These are phyloP conservation scores for Aspergillus kassunensis DNA, from an alignment of 495 filamentous ascomycete genomes.

Conservation along the genomic window DNA sequence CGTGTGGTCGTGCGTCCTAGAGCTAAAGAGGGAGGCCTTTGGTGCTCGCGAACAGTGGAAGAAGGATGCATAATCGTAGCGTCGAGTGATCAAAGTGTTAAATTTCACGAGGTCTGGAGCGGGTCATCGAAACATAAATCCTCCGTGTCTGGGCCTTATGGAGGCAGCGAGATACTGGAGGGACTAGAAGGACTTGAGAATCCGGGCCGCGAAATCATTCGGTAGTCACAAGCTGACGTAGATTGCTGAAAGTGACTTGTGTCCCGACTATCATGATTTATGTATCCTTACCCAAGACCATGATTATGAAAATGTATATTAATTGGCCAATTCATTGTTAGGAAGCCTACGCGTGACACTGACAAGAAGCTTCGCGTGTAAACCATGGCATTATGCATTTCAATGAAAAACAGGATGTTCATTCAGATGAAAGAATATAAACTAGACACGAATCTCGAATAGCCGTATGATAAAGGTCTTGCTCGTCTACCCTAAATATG, in stretches of 20 bases:
- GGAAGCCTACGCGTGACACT: background rate
- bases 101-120: conserved; percentile 94
- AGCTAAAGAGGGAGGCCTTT: conserved; percentile 48
- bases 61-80: conserved; percentile 95
- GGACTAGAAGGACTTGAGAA: conserved; percentile 79
- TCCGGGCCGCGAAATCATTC: conserved; percentile 53
- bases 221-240: conserved; percentile 13
- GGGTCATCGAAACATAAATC: conserved; percentile 55
- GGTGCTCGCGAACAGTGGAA: conserved; percentile 57
- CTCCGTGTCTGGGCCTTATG: conserved; percentile 63
- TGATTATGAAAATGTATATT: background rate
- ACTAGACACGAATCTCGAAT: conserved; percentile 2
- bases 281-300: conserved; percentile 3
- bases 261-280: too few species aligned
- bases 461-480: background rate
- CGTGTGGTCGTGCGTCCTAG: conserved; percentile 29
- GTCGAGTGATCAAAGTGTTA: conserved; percentile 88
- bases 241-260: background rate
- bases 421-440: conserved; percentile 8
- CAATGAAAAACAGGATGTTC: background rate
- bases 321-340: conserved; percentile 4
- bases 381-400: background rate
- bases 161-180: conserved; percentile 86
- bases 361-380: background rate
- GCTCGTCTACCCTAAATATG: conserved; percentile 1